Evolutionary conservation across 306 rosid species (phyloP).

Genomic region (Gynostemma pentaphyllum): DNA sequence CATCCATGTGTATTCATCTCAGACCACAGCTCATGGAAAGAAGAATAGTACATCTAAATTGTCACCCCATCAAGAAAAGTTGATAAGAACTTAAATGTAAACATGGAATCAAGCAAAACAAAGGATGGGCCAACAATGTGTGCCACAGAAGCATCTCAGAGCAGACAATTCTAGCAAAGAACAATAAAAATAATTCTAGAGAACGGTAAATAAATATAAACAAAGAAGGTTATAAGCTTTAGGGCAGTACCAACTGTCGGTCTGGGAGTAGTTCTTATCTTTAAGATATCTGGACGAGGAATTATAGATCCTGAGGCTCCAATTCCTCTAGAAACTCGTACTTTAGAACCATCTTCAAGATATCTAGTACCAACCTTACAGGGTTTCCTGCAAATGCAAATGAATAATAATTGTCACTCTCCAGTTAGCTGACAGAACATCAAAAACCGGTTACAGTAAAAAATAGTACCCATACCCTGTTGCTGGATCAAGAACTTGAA

Average conservation of each 20-base stretch:
- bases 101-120: neutral
- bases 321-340: constrained; percentile 71
- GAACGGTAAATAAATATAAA: neutral
- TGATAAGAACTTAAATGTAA: neutral
- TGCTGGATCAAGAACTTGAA: constrained; percentile 72
- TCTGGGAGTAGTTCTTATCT: constrained; percentile 76
- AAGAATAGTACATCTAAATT: neutral
- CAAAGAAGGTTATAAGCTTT: neutral
- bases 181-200: neutral
- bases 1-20: neutral
- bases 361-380: constrained; percentile 71
- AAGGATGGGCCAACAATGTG: neutral
- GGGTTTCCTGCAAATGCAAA: constrained; percentile 65
- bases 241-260: constrained; percentile 53
- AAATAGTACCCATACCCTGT: constrained; percentile 44
- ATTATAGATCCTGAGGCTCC: constrained; percentile 79
- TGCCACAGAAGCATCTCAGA: neutral
- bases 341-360: constrained; percentile 94
- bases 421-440: neutral
- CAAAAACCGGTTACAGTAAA: neutral
- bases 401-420: neutral
- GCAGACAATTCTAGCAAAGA: neutral
- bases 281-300: constrained; percentile 87
- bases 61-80: neutral
- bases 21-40: neutral